Evolutionary conservation across 495 filamentous ascomycete species (phyloP).

Genomic region (Astrocystis sublimbata): DNA sequence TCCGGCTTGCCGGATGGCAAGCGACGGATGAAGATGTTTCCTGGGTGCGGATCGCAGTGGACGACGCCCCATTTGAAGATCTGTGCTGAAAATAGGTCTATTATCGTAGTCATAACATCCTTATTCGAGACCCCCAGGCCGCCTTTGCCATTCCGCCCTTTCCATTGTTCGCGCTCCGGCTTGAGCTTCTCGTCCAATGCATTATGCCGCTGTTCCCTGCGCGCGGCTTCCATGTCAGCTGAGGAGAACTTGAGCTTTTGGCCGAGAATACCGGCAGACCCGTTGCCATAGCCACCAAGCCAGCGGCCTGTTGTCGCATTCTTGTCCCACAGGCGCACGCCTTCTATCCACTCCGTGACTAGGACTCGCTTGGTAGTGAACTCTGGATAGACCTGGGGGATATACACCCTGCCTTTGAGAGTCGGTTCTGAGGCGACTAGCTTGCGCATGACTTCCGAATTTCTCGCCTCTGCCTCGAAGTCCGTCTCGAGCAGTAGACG

Average conservation of each 20-base stretch:
- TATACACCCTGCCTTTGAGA: constrained; percentile 77
- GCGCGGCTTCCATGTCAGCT: constrained; percentile 44
- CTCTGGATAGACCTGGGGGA: constrained; percentile 80
- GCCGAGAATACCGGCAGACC: constrained; percentile 76
- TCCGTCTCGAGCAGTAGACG: constrained; percentile 89
- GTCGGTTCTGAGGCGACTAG: constrained; percentile 77
- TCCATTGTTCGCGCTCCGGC: constrained; percentile 78
- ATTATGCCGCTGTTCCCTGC: constrained; percentile 44
- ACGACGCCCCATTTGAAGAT: constrained; percentile 96
- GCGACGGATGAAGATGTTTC: constrained; percentile 93
- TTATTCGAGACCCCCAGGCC: constrained; percentile 80
- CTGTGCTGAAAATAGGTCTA: constrained; percentile 91
- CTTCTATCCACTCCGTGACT: constrained; percentile 97
- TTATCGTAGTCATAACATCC: constrained; percentile 92
- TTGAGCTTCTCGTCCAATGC: constrained; percentile 61
- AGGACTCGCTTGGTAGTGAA: constrained; percentile 82
- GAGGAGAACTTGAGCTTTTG: constrained; percentile 55
- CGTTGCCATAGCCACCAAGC: constrained; percentile 71
- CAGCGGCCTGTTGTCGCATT: constrained; percentile 70
- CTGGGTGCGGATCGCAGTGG: constrained; percentile 95
- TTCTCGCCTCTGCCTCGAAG: constrained; percentile 86
- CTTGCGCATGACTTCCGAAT: constrained; percentile 78
- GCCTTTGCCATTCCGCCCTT: constrained; percentile 64
- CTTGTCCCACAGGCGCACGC: constrained; percentile 88
- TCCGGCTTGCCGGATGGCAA: constrained; percentile 79